Percentiles rank a stretch among this genome's conserved stretches.
Evolutionary conservation across 176 grass and related monocot genomes (phyloP).

Genomic region (Alloteropsis semialata): DNA sequence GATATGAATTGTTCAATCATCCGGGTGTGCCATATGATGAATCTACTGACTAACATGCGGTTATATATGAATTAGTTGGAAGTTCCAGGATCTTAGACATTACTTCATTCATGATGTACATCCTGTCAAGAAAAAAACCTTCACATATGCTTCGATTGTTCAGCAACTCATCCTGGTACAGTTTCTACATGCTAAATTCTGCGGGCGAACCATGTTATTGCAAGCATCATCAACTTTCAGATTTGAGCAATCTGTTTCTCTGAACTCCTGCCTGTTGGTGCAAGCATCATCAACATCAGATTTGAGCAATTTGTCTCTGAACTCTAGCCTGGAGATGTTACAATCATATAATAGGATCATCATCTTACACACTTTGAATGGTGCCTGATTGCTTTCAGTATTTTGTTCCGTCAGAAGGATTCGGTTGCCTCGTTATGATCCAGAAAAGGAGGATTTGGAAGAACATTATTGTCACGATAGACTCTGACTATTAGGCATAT

Average conservation of each 20-base stretch:
- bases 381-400: background rate
- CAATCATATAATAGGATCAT: no score
- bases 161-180: background rate
- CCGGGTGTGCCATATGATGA: background rate
- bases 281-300: no score
- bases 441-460: no score
- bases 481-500: no score
- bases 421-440: background rate
- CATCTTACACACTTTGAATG: background rate
- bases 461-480: no score
- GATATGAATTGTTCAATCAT: background rate
- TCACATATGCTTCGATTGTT: background rate
- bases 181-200: background rate
- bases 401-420: background rate
- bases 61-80: background rate
- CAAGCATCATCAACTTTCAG: background rate
- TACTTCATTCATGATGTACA: background rate
- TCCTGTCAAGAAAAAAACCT: background rate
- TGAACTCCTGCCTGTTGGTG: no score
- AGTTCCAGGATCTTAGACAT: background rate
- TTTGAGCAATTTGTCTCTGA: no score
- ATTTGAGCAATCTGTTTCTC: background rate
- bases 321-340: background rate
- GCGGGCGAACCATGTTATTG: background rate
- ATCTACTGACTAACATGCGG: background rate